A percentile compares a stretch with the other conserved stretches of the same genome.
Evolutionary conservation across 805 yeast genomes (phyloP).

Genomic region (Suhomyces tanzawaensis): DNA sequence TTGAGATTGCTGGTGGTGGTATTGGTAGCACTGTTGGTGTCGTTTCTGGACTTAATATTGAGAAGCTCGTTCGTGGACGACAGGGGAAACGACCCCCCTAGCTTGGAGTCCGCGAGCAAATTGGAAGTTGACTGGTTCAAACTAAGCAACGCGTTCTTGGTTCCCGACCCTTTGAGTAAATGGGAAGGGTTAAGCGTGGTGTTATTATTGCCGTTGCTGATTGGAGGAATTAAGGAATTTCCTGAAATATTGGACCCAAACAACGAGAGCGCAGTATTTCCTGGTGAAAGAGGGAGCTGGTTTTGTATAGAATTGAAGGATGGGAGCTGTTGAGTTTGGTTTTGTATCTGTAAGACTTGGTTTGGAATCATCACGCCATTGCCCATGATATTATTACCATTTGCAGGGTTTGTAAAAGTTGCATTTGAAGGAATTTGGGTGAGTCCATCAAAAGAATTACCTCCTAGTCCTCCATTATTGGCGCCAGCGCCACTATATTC

Average conservation of each 20-base stretch:
- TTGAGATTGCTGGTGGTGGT: slow-evolving; percentile 5
- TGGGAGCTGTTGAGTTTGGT: slow-evolving; percentile 33
- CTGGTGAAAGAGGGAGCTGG: slow-evolving; percentile 29
- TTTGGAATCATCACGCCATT: slow-evolving; percentile 14
- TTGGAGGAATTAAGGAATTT: slow-evolving; percentile 14
- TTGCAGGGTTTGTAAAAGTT: not conserved
- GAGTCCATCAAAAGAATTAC: slow-evolving; percentile 1
- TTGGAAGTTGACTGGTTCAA: slow-evolving; percentile 4
- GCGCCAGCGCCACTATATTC: slow-evolving; percentile 11
- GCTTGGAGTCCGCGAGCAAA: slow-evolving; percentile 2
- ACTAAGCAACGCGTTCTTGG: slow-evolving; percentile 4
- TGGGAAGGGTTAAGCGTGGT: slow-evolving; percentile 29
- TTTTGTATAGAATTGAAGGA: slow-evolving; percentile 36
- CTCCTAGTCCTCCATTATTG: not conserved
- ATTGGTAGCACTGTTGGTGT: slow-evolving; percentile 5
- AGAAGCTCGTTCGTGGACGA: too few species aligned
- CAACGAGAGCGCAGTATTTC: slow-evolving; percentile 8
- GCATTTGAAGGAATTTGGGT: slow-evolving; percentile 1
- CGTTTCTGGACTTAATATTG: too few species aligned
- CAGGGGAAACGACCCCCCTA: not conserved
- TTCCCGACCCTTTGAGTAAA: slow-evolving; percentile 16
- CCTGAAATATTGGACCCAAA: slow-evolving; percentile 5
- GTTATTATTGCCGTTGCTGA: slow-evolving; percentile 13
- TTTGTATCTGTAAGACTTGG: slow-evolving; percentile 22
- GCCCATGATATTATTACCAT: not conserved